A percentile compares a stretch with the other conserved stretches of the same genome.
phyloP scores from a whole-genome alignment of 306 rosid species.

The Astragalus membranaceus region DNA sequence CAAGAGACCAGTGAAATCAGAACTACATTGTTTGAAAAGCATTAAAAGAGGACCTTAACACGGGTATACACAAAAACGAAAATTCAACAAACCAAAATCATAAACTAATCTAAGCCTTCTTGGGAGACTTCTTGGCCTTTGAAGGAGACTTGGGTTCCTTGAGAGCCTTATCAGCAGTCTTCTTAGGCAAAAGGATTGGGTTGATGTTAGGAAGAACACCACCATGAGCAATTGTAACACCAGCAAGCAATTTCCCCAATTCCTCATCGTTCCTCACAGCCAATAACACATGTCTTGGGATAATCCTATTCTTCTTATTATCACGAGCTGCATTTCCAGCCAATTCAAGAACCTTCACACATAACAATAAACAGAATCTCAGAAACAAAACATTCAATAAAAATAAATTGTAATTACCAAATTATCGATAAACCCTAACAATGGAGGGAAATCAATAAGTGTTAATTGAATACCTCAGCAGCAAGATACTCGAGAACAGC shows the following conservation, averaged over 20 bases:
- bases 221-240: conserved; percentile 80
- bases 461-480: conserved; percentile 41
- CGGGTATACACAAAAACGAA: conserved; percentile 30
- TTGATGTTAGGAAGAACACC: conserved; percentile 85
- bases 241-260: conserved; percentile 74
- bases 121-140: conserved; percentile 63
- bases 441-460: rapidly evolving
- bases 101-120: conserved; percentile 36
- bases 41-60: neutral
- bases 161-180: conserved; percentile 27
- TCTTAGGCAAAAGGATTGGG: conserved; percentile 76
- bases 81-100: neutral
- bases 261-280: conserved; percentile 89
- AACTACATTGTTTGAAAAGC: neutral
- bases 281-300: conserved; percentile 61
- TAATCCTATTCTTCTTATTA: conserved; percentile 75
- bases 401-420: no score
- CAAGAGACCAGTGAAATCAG: neutral
- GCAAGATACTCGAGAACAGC: conserved; percentile 67
- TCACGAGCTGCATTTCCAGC: conserved; percentile 96
- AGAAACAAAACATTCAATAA: no score
- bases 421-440: neutral
- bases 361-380: neutral
- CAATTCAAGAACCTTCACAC: conserved; percentile 60
- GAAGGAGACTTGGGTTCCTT: conserved; percentile 70